These are phyloP conservation scores for Aureobasidium zeae DNA, from an alignment of 2,329 filamentous ascomycete genomes.

Conservation along the genomic window DNA sequence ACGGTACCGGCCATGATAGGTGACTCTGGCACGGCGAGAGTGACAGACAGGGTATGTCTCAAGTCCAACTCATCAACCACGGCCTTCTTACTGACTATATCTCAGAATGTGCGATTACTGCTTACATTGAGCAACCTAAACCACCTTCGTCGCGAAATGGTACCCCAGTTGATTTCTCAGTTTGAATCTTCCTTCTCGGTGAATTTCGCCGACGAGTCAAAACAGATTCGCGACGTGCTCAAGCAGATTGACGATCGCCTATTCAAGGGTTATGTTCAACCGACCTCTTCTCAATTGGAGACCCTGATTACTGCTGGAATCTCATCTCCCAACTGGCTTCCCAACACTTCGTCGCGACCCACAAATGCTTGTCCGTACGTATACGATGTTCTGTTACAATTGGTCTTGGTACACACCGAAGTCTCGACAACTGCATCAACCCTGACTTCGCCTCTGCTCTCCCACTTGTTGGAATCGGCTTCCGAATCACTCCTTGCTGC, in stretches of 20 bases:
- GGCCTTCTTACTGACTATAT: too few relatives aligned
- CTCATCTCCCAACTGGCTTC: constrained; percentile 60
- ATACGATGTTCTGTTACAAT: constrained; percentile 71
- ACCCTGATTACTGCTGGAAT: constrained; percentile 67
- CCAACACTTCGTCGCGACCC: constrained; percentile 44
- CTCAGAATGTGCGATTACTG: constrained; percentile 62
- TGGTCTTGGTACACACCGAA: constrained; percentile 82
- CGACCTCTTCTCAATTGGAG: constrained; percentile 59
- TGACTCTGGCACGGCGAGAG: constrained; percentile 36
- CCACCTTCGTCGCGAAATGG: constrained; percentile 67
- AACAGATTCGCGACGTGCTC: constrained; percentile 83
- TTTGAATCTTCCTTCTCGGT: constrained; percentile 93
- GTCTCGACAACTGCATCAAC: constrained; percentile 49
- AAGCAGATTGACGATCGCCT: constrained; percentile 82
- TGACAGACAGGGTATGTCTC: constrained; percentile 42
- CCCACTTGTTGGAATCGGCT: constrained; percentile 74
- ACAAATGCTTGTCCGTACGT: constrained; percentile 77
- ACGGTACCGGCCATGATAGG: constrained; percentile 24
- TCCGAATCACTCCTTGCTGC: constrained; percentile 72
- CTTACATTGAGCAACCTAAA: constrained; percentile 89
- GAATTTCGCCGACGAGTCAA: constrained; percentile 85
- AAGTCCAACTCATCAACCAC: neutral
- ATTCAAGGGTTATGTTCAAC: constrained; percentile 84
- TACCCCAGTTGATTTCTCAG: constrained; percentile 79
- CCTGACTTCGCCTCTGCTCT: constrained; percentile 72